These are phyloP conservation scores for Ceratocystis huliohia DNA, from an alignment of 2,329 filamentous ascomycete genomes.

Conservation along the genomic window DNA sequence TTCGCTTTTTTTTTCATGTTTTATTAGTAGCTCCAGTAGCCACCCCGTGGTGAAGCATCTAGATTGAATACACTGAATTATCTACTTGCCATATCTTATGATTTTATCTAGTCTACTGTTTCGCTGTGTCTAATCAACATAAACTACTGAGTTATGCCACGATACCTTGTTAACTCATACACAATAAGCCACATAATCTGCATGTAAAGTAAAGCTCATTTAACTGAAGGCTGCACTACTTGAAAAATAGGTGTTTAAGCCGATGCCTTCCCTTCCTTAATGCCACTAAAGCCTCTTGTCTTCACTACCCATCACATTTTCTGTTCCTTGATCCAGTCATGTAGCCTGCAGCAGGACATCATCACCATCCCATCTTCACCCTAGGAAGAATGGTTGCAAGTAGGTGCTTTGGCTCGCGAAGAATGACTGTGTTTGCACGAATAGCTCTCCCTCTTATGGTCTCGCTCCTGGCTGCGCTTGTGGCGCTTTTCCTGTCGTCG, in stretches of 20 bases:
- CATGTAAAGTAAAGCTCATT: neutral
- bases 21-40: neutral
- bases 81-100: neutral
- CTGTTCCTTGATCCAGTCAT: neutral
- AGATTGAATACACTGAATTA: slow-evolving; percentile 2
- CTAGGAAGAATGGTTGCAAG: neutral
- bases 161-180: too few species aligned
- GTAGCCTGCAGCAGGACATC: neutral
- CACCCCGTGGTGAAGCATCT: neutral
- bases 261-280: neutral
- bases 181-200: neutral
- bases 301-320: neutral
- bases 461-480: neutral
- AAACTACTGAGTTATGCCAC: too few species aligned
- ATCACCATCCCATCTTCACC: neutral
- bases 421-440: neutral
- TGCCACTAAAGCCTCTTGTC: neutral
- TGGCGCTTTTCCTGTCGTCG: neutral
- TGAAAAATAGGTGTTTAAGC: neutral
- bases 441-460: neutral
- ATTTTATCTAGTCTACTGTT: too few species aligned
- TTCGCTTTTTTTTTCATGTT: neutral
- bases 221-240: neutral
- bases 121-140: too few species aligned
- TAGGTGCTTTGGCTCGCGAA: neutral